Evolutionary conservation across 1,284 basidiomycete species (phyloP), one percentile per base, ranked within the genome.

Genomic region (Heliocybe sulcata): DNA sequence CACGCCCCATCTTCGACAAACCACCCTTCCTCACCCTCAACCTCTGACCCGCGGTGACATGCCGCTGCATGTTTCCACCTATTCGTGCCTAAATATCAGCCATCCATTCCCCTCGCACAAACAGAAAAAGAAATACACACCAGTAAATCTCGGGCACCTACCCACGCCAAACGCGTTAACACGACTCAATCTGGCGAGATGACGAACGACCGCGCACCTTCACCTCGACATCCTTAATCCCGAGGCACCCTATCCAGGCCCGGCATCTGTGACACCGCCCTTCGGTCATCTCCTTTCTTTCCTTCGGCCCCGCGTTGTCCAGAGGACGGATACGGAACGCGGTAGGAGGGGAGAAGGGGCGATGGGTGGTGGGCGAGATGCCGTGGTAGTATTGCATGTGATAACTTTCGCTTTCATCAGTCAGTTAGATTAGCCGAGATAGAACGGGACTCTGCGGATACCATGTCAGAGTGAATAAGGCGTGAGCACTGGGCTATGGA

Each of bases 51-150:
- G 56, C 80, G 77, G 60, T 90, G 88, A 60, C 87, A 90, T 11
- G 75, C 58, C 1, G 83, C 83, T 22, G 88, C 87, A 61, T 90
- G 88, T 67, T 90, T 90, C 87, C 86, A 92, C 85, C 85, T 90
- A 57, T 4, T n/a, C 2, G 2, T 2, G 6, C 27, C 20, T 23
- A 29, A 23, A 6, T 35, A 12, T 35, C 33, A 35, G 16, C 33
- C 16, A 16, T 11, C 25, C 16, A 14, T 22, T 6, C 45, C 16
- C 25, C 10, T 11, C 20, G 16, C 10, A 26, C 48, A 35, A 29
- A 31, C 6, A 4, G 29, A 31, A 12, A 12, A 31, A 53, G 11
- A 11, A 26, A 14, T 27, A 31, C 69, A 76, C 38, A 87, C 87
- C 87, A 90, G 60, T 81, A 82, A 1, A 90, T 74, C 63, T 90